Conservation (phyloP, 805 yeast genomes). For the Hanseniaspora nectarophila region DNA sequence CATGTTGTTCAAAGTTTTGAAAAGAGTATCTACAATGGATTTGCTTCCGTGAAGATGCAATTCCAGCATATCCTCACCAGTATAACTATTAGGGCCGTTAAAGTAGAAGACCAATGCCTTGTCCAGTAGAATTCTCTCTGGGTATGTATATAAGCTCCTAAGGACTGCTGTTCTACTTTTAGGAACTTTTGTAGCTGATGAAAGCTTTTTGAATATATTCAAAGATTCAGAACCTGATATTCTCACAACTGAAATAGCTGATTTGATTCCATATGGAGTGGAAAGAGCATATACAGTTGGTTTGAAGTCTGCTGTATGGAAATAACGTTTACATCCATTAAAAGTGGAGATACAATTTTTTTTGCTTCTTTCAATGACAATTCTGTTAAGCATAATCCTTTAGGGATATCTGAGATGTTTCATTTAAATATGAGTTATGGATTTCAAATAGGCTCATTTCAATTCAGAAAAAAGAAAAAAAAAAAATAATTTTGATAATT, state of each 20-base stretch:
- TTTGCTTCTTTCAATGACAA: background rate
- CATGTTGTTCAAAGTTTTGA: slow-evolving; percentile 45
- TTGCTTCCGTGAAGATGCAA: slow-evolving; percentile 90
- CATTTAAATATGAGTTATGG: too few species aligned
- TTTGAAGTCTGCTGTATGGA: background rate
- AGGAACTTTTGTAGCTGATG: slow-evolving; percentile 33
- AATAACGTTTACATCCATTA: background rate
- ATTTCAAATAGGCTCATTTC: too few species aligned
- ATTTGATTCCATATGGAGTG: slow-evolving; percentile 55
- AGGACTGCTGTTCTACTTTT: slow-evolving; percentile 46
- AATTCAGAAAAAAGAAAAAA: background rate
- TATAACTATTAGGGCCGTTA: slow-evolving; percentile 63
- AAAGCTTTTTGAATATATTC: slow-evolving; percentile 37
- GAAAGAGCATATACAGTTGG: slow-evolving; percentile 88
- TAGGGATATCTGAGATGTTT: too few species aligned
- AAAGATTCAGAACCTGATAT: slow-evolving; percentile 60
- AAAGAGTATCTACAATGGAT: slow-evolving; percentile 63
- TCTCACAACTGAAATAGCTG: slow-evolving; percentile 81
- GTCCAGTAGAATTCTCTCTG: slow-evolving; percentile 42
- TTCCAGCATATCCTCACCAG: slow-evolving; percentile 86
- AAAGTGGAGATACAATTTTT: background rate
- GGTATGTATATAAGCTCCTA: slow-evolving; percentile 38
- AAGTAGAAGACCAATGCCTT: slow-evolving; percentile 64
- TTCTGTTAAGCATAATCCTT: background rate
- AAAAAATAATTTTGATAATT: too few species aligned